These are phyloP conservation scores for Buxus sempervirens DNA, from an alignment of 164 flowering plant genomes.

Conservation along the genomic window DNA sequence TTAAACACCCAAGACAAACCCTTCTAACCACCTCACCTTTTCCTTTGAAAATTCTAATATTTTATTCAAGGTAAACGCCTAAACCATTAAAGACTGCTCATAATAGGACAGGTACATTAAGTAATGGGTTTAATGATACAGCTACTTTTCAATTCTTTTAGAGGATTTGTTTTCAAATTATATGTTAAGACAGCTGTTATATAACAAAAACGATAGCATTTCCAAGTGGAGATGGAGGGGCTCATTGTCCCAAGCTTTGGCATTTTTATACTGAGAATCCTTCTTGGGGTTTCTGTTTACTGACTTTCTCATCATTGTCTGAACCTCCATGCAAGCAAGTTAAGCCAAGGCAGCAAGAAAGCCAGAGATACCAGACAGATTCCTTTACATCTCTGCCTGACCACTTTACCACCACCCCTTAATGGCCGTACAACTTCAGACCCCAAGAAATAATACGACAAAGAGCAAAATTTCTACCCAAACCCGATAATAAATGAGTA, in stretches of 20 bases:
- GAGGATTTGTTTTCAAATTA: not conserved
- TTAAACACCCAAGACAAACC: constrained; percentile 9
- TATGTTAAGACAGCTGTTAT: not conserved
- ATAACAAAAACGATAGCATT: not conserved
- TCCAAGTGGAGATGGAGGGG: not conserved
- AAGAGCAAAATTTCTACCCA: no score
- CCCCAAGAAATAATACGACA: no score
- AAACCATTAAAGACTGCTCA: not conserved
- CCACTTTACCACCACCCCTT: no score
- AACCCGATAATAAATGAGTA: no score
- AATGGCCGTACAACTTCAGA: no score
- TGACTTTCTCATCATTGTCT: constrained; percentile 27
- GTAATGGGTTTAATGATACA: constrained; percentile 4
- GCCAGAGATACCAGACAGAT: not conserved
- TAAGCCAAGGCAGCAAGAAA: constrained; percentile 19
- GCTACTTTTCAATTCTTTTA: not conserved
- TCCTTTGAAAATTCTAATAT: not conserved
- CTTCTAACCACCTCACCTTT: not conserved
- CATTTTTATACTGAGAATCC: constrained; percentile 13
- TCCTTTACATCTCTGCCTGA: no score
- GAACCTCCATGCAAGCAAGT: constrained; percentile 21
- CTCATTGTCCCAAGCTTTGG: not conserved
- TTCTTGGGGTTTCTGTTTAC: constrained; percentile 9
- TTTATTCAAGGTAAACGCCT: no score
- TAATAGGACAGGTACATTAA: not conserved